Evolutionary conservation across 257 asterid genomes (phyloP).

Genomic region (Primulina tabacum): DNA sequence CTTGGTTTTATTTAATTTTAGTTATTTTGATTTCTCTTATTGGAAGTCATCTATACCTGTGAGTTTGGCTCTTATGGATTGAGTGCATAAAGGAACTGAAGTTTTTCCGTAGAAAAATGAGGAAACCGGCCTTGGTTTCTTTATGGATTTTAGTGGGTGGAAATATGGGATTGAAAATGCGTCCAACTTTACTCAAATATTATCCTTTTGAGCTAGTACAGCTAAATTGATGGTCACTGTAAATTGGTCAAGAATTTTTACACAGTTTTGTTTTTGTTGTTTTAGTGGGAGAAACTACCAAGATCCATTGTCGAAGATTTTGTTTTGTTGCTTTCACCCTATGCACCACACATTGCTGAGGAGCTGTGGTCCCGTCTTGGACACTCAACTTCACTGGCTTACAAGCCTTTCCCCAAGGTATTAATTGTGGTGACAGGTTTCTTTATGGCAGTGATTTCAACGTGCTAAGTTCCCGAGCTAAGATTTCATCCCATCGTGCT

Average conservation of each 20-base stretch:
- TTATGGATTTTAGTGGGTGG: not conserved
- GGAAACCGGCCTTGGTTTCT: not conserved
- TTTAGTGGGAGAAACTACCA: slow-evolving; percentile 94
- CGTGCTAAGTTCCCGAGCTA: not conserved
- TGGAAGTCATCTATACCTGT: not conserved
- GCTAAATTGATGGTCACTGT: not conserved
- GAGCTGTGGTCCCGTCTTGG: slow-evolving; percentile 95
- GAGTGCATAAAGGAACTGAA: not conserved
- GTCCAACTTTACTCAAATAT: not conserved
- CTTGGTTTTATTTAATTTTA: not conserved
- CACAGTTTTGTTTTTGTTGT: slow-evolving; percentile 21
- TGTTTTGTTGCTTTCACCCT: slow-evolving; percentile 83
- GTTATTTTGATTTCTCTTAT: not conserved
- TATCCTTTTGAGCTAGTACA: not conserved
- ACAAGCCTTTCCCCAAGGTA: slow-evolving; percentile 86
- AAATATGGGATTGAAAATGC: not conserved
- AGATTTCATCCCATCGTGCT: not conserved
- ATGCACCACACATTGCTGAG: slow-evolving; percentile 98
- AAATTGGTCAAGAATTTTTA: slow-evolving; percentile 5
- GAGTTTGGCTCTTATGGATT: not conserved
- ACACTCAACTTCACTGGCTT: slow-evolving; percentile 64
- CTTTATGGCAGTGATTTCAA: not conserved
- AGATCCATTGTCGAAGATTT: slow-evolving; percentile 58
- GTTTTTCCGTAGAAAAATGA: not conserved
- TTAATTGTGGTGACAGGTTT: not conserved